Base-by-base conservation (phyloP, 495 filamentous ascomycete species). In the Hyaloscypha bicolor region DNA sequence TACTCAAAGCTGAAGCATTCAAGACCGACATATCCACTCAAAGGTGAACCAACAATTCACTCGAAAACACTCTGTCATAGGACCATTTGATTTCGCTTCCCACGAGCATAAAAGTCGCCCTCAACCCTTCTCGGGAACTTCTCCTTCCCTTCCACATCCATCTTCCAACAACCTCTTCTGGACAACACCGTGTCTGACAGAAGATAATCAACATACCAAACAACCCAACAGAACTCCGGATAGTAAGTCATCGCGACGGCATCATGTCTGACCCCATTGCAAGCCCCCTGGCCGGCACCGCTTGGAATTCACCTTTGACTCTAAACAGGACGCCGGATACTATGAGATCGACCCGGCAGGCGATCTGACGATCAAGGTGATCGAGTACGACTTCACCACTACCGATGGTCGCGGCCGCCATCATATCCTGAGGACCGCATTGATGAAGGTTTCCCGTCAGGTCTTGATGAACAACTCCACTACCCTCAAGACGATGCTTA, bases 361-460 rank as follows among this genome's bases (percentile, higher is more conserved):
- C 19, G 53, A 56, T 30, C 21, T 56, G 11, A 56, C 53, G 9
- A 16, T 56, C 53, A 56, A 29, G 29, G 53, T 56, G 9, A 6
- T 25, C 19, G 53, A 56, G 21, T 56, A 56, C 16, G 53, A 56
- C 29, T 31, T 30, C 4, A 9, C 5, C 6, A 56, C 53, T 11
- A 29, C 53, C 8, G 22, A 56, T 30, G 53, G 6, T 11, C 21
- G 29, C 30, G 21, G 53, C 22, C 3, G 2, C 9, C 12, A 56
- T 9, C 53, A 5, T 9, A 25, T 56, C 1, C 6, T 30, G 4
- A 56, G 30, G 29, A 31, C 53, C n/a, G 42, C 42, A 1, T 48
- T 30, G 11, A 52, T 63, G 45, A 30, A 31, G 48, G 61, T 63
- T 11, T 53, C 61, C 21, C 61, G 61, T 29, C 9, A 32, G 16